Conservation (phyloP, 768 basidiomycete genomes). For the Tylopilus rubrobrunneus region DNA sequence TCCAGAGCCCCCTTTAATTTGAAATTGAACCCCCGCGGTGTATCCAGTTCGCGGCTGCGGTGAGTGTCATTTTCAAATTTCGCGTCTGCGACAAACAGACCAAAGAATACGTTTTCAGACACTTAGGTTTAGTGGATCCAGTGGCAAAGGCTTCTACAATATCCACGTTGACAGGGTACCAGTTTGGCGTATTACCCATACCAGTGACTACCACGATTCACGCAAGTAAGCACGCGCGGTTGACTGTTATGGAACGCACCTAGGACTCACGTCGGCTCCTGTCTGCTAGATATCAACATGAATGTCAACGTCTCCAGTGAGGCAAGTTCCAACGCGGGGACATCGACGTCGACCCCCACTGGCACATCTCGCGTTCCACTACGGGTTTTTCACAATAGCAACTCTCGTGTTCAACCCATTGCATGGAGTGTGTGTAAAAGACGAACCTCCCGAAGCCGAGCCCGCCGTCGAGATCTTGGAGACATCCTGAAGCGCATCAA, state of each 20-base stretch:
- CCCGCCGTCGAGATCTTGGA: no score
- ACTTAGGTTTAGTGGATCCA: slow-evolving; percentile 27
- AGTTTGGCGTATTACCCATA: slow-evolving; percentile 6
- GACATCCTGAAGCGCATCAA: no score
- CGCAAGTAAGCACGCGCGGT: slow-evolving; percentile 15
- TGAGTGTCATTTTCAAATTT: slow-evolving; percentile 14
- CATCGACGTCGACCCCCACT: no score
- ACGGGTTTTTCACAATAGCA: no score
- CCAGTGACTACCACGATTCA: slow-evolving; percentile 4
- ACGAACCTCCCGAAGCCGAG: no score
- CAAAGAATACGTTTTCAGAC: slow-evolving; percentile 17
- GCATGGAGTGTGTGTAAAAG: no score
- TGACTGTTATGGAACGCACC: background rate
- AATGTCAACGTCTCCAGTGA: slow-evolving; percentile 13
- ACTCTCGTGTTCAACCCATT: no score
- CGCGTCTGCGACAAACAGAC: background rate
- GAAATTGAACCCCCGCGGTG: background rate
- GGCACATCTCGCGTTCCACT: no score
- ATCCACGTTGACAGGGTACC: slow-evolving; percentile 17
- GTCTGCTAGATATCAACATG: slow-evolving; percentile 16
- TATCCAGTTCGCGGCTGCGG: slow-evolving; percentile 24
- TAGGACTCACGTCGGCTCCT: background rate
- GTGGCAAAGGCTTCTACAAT: slow-evolving; percentile 32
- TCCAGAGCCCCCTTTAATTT: background rate
- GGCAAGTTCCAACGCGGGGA: slow-evolving; percentile 42